Evolutionary conservation across 345 rosid species (phyloP).

Genomic region (Citrus reticulata): DNA sequence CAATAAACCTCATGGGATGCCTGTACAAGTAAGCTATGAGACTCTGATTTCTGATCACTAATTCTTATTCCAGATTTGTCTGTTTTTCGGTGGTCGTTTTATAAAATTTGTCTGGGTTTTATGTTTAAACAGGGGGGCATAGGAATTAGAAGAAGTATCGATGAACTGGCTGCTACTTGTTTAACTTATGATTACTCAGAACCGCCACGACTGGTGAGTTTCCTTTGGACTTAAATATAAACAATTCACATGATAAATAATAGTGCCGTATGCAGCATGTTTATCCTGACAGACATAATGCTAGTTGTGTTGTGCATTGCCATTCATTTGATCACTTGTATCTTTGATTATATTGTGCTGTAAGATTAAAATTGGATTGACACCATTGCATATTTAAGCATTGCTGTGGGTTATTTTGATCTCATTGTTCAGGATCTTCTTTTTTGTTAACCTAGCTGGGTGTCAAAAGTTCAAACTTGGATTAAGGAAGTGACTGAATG

Average conservation of each 20-base stretch:
- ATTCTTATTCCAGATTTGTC: neutral
- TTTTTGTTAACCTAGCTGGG: neutral
- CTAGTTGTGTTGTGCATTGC: neutral
- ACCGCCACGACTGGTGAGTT: constrained; percentile 86
- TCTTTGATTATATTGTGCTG: neutral
- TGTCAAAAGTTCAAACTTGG: neutral
- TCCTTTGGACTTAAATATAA: neutral
- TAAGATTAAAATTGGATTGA: neutral
- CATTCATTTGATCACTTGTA: neutral
- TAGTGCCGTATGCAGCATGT: neutral
- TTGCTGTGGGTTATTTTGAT: neutral
- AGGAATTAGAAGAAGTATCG: constrained; percentile 76
- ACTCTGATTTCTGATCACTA: neutral
- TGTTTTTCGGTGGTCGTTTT: neutral
- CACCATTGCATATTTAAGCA: neutral
- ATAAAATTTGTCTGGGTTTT: neutral
- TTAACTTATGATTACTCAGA: constrained; percentile 59
- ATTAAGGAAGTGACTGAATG: neutral
- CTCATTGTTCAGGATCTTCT: neutral
- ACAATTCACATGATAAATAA: neutral
- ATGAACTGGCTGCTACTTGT: constrained; percentile 69
- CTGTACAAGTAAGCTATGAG: constrained; percentile 67
- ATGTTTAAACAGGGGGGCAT: constrained; percentile 65
- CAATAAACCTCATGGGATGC: constrained; percentile 90
- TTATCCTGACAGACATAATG: neutral